Evolutionary conservation across 2,329 filamentous ascomycete genomes (phyloP).

Genomic region (Penicillium sp.): DNA sequence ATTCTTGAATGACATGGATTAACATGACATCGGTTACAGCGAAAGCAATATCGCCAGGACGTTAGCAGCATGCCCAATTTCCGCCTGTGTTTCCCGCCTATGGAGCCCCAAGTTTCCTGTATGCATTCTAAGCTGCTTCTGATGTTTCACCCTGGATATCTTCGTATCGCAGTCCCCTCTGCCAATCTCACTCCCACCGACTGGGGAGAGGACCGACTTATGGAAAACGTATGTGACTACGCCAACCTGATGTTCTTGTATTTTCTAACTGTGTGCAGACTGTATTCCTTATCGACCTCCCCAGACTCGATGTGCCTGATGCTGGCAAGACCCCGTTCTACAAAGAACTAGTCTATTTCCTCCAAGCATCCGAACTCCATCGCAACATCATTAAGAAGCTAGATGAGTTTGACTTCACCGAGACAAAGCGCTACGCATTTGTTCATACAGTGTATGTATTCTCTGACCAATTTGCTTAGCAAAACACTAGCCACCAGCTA

Average conservation of each 20-base stretch:
- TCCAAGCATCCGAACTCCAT: conserved; percentile 64
- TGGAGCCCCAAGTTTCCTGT: conserved; percentile 65
- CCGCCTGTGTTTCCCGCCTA: conserved; percentile 73
- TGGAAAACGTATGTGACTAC: conserved; percentile 69
- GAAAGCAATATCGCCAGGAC: conserved; percentile 41
- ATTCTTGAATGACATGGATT: neutral
- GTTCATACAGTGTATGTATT: conserved; percentile 73
- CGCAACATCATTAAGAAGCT: conserved; percentile 66
- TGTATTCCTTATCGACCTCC: conserved; percentile 90
- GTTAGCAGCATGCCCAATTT: conserved; percentile 52
- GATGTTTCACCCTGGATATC: conserved; percentile 69
- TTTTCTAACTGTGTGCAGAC: conserved; percentile 48
- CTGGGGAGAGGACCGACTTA: conserved; percentile 74
- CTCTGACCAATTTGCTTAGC: neutral
- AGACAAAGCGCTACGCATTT: conserved; percentile 70
- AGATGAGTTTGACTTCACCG: conserved; percentile 74
- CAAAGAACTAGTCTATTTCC: conserved; percentile 67
- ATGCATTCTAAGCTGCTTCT: conserved; percentile 97
- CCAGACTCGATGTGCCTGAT: conserved; percentile 39
- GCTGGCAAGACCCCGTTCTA: conserved; percentile 57
- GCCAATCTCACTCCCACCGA: conserved; percentile 84
- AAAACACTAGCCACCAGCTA: conserved; percentile 9
- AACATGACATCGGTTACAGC: conserved; percentile 14
- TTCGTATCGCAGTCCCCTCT: conserved; percentile 80
- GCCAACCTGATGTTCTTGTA: neutral